These are phyloP conservation scores for Penicillium sp. DNA, from an alignment of 2,329 filamentous ascomycete genomes.

Conservation along the genomic window DNA sequence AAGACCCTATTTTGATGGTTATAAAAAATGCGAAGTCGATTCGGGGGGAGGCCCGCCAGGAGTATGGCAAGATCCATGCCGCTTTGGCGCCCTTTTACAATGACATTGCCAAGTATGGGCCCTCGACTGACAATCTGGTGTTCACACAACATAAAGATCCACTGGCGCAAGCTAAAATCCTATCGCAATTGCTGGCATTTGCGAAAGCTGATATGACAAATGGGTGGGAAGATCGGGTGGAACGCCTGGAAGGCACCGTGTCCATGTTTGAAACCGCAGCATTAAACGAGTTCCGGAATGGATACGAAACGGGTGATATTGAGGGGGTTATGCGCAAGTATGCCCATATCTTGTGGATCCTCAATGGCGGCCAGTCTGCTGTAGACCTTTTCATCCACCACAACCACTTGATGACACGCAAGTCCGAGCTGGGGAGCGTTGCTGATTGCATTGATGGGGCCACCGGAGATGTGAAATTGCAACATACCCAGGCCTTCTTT, in stretches of 20 bases:
- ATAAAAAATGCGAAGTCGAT: slow-evolving; percentile 75
- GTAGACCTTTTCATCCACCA: slow-evolving; percentile 88
- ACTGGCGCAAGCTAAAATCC: slow-evolving; percentile 86
- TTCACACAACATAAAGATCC: slow-evolving; percentile 88
- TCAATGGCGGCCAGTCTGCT: slow-evolving; percentile 79
- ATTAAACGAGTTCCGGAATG: slow-evolving; percentile 88
- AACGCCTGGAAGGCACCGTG: slow-evolving; percentile 74
- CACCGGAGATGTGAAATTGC: slow-evolving; percentile 71
- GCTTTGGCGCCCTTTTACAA: slow-evolving; percentile 86
- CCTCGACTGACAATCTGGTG: slow-evolving; percentile 76
- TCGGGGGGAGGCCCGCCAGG: slow-evolving; percentile 80
- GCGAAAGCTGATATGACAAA: slow-evolving; percentile 77
- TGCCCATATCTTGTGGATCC: slow-evolving; percentile 77
- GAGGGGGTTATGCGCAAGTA: slow-evolving; percentile 88
- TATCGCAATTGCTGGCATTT: slow-evolving; percentile 79
- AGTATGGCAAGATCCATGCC: slow-evolving; percentile 90
- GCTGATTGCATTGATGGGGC: slow-evolving; percentile 78
- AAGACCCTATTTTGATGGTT: slow-evolving; percentile 68
- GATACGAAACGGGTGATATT: slow-evolving; percentile 85
- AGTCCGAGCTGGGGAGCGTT: slow-evolving; percentile 71
- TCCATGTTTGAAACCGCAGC: slow-evolving; percentile 89
- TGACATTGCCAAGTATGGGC: slow-evolving; percentile 72
- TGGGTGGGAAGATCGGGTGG: slow-evolving; percentile 72
- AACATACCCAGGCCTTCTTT: slow-evolving; percentile 83
- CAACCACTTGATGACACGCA: slow-evolving; percentile 79